Evolutionary conservation across 2,329 filamentous ascomycete species (phyloP), one percentile per base, ranked within the genome.

Genomic region (Knufia fluminis): DNA sequence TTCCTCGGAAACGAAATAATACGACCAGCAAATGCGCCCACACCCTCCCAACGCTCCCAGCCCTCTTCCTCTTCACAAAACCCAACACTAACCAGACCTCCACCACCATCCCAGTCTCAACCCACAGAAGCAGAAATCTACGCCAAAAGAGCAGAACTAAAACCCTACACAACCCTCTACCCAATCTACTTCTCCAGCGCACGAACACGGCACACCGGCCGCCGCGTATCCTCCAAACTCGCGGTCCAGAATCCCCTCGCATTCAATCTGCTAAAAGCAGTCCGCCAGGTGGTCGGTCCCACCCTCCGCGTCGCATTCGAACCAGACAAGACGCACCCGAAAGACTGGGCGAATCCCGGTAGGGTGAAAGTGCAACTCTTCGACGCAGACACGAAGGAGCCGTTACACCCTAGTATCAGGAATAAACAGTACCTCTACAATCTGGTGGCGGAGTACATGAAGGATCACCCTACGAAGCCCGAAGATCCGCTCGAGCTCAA

Each of bases 301-400:
- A n/a, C 22, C 12, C 48, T 72, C 51, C 61, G 62, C 26, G 64
- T 67, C n/a, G 81, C 92, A 6, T 85, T 96, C 65, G 92, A 98
- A 71, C 87, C 90, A 1, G 85, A 85, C 63, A 95, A 95, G 73
- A 78, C 82, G 53, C 92, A 98, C 68, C 92, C 92, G 4, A 91
- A 92, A 70, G 92, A 98, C 72, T 98, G 92, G 92, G 83, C 85
- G 50, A 98, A 98, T 71, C 92, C 92, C 10, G 92, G 92, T 2
- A 78, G 92, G 52, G 86, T 97, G 55, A 82, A 86, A 59, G 80
- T 97, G 44, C 71, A 83, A 62, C 71, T 96, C 49, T 58, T 52
- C 31, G 80, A 71, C 50, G 64, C 77, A 54, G 73, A 78, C 39
- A 61, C 66, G 52, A 78, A 77, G 28, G 68, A 68, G 54, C 61